Evolutionary conservation across 2,329 filamentous ascomycete species (phyloP).

Genomic region (Claviceps pazoutovae): DNA sequence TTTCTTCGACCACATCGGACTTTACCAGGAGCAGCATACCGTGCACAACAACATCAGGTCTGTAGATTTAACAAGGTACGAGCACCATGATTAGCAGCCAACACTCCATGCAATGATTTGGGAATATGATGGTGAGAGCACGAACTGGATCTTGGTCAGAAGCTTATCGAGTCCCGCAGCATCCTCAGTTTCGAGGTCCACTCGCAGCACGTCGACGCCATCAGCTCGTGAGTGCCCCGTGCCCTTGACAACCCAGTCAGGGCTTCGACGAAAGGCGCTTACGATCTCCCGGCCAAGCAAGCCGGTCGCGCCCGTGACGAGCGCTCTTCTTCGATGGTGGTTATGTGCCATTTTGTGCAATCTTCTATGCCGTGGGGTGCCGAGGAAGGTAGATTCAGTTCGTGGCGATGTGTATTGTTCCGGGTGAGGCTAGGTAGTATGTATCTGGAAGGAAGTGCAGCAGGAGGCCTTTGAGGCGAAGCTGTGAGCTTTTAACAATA

Average conservation of each 20-base stretch:
- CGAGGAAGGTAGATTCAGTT: background rate
- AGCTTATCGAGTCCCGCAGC: constrained; percentile 29
- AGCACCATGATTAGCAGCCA: background rate
- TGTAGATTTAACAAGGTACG: constrained; percentile 17
- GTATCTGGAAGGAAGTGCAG: background rate
- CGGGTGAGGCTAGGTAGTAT: background rate
- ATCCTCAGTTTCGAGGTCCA: constrained; percentile 33
- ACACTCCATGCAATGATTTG: background rate
- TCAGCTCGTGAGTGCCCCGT: constrained; percentile 62
- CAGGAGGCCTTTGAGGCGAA: background rate
- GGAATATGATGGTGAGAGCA: constrained; percentile 1
- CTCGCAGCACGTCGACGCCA: constrained; percentile 50
- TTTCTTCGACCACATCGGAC: too few relatives aligned
- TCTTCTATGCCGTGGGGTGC: background rate
- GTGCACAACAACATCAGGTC: constrained; percentile 67
- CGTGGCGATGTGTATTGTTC: background rate
- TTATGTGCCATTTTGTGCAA: background rate
- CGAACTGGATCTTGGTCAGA: constrained; percentile 42
- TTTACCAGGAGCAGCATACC: constrained; percentile 34
- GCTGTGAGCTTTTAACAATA: background rate
- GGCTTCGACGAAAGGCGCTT: constrained; percentile 46
- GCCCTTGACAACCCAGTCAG: constrained; percentile 52
- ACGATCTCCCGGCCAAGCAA: constrained; percentile 69
- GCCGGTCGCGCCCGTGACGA: constrained; percentile 76
- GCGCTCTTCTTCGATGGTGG: constrained; percentile 30